Evolutionary conservation across 2,329 filamentous ascomycete genomes (phyloP).

Genomic region (Arthrobotrys iridis): DNA sequence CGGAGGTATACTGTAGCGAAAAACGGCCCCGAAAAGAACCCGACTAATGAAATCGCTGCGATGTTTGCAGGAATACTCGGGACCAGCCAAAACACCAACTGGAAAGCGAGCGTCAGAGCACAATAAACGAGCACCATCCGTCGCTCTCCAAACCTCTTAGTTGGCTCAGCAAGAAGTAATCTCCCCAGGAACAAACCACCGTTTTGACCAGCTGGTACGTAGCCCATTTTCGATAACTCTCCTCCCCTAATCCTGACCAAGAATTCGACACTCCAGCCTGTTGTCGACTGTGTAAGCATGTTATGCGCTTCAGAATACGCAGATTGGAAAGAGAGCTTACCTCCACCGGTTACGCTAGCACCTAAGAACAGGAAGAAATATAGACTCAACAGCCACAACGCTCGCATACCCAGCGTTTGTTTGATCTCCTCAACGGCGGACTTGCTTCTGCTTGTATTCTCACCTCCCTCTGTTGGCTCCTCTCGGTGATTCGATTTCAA

Average conservation of each 20-base stretch:
- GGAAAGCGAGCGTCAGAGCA: constrained; percentile 66
- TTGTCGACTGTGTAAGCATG: no score
- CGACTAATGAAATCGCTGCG: constrained; percentile 67
- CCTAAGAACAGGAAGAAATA: constrained; percentile 75
- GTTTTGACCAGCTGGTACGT: constrained; percentile 71
- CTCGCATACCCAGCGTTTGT: constrained; percentile 63
- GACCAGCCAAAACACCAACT: constrained; percentile 71
- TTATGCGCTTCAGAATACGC: no score
- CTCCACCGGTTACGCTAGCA: constrained; percentile 66
- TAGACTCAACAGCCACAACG: constrained; percentile 69
- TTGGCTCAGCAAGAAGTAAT: constrained; percentile 69
- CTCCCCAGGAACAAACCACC: constrained; percentile 70
- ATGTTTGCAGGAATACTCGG: constrained; percentile 66
- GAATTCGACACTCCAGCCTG: constrained; percentile 73
- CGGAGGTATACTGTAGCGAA: constrained; percentile 66
- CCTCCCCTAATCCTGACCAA: constrained; percentile 70
- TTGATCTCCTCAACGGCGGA: constrained; percentile 64
- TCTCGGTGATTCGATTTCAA: constrained; percentile 58
- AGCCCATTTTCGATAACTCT: constrained; percentile 69
- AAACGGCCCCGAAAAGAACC: constrained; percentile 70
- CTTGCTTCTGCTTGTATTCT: constrained; percentile 58
- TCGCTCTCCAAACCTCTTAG: constrained; percentile 69
- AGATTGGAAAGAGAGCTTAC: neutral
- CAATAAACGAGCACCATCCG: constrained; percentile 69
- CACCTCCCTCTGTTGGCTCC: constrained; percentile 42